Evolutionary conservation across 2,329 filamentous ascomycete genomes (phyloP), one percentile per base, ranked within the genome.

Genomic region (Aspergillus flavus): DNA sequence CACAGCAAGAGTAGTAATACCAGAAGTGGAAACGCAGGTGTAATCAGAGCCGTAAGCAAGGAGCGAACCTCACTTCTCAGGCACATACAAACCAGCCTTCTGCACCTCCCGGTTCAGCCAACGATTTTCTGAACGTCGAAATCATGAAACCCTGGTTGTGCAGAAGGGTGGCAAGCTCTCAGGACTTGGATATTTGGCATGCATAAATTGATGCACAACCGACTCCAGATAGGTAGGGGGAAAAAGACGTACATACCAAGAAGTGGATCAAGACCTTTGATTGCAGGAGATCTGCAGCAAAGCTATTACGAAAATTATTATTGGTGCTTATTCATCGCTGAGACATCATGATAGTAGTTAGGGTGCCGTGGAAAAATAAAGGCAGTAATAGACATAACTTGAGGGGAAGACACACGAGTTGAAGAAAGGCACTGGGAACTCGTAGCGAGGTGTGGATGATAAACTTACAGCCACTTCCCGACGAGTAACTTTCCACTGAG

Each of bases 241-340:
- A 39, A 23, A 39, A 57, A 39, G 60, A 41, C 32, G 57, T 36
- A 67, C 72, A 65, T 75, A 76, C 75, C 72, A 61, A 57, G 46
- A 58, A 65, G 64, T 64, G 61, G 69, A 66, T 68, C 66, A 64
- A 70, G 65, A 64, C 32, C 52, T 66, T 68, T 64, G 70, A 61
- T 58, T 71, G 71, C 61, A 73, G 65, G 46, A 68, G 68, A 71
- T 73, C 70, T 64, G 71, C 66, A 60, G 65, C 66, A 62, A 67
- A 56, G 48, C 61, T 59, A 63, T 63, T 62, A 66, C 61, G 39
- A 58, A 52, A 50, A 48, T 57, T 63, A 64, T 56, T 57, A 56
- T 23, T 43, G 23, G 36, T 68, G 69, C 61, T 68, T 69, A 64
- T 70, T 68, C 72, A 73, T 74, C 66, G 69, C 67, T 68, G 66